Evolutionary conservation across 2,329 filamentous ascomycete genomes (phyloP).

Genomic region (Truncatella angustata): DNA sequence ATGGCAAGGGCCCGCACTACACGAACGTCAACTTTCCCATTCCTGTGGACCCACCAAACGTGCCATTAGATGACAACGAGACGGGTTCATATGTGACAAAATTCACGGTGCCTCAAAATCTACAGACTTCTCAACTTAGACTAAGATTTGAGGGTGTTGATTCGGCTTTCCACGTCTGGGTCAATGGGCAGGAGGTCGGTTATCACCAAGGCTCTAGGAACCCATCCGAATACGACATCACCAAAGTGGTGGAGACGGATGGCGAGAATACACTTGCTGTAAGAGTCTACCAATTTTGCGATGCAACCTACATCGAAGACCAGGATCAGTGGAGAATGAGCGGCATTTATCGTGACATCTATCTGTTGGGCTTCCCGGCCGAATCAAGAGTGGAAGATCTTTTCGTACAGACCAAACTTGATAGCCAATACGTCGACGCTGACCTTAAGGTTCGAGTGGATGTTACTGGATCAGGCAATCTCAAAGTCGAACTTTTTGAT

Average conservation of each 20-base stretch:
- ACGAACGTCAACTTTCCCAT: constrained; percentile 69
- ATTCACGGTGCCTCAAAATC: constrained; percentile 43
- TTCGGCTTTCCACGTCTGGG: constrained; percentile 59
- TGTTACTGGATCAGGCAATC: constrained; percentile 54
- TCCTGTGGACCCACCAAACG: constrained; percentile 59
- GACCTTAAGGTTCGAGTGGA: constrained; percentile 41
- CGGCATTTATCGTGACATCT: constrained; percentile 55
- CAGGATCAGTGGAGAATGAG: constrained; percentile 61
- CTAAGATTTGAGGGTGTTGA: constrained; percentile 64
- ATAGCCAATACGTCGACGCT: constrained; percentile 51
- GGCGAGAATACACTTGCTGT: constrained; percentile 51
- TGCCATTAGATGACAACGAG: constrained; percentile 53
- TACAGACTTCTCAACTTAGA: constrained; percentile 43
- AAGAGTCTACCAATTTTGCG: constrained; percentile 59
- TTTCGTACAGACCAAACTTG: constrained; percentile 50
- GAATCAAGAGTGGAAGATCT: constrained; percentile 55
- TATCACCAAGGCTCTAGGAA: constrained; percentile 63
- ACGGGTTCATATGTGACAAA: constrained; percentile 50
- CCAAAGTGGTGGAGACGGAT: constrained; percentile 35
- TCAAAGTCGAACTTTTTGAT: constrained; percentile 55
- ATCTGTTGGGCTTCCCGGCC: constrained; percentile 54
- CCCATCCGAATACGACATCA: constrained; percentile 62
- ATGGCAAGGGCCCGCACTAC: constrained; percentile 63
- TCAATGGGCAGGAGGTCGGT: constrained; percentile 58
- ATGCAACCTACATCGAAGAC: constrained; percentile 61